phyloP scores from a whole-genome alignment of 257 asterid species.

The Solanum ossicruentum region DNA sequence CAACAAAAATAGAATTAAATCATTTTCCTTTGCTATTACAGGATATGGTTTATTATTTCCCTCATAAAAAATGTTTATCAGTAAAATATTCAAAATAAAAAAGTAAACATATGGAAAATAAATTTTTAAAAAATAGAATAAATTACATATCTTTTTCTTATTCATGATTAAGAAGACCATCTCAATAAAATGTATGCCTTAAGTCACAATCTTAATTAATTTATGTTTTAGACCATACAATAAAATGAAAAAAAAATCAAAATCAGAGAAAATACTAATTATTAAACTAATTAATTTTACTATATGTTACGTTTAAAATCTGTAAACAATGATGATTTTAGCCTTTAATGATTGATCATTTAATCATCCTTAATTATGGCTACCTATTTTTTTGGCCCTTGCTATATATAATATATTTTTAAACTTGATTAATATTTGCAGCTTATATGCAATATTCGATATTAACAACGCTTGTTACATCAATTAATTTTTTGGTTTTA shows the following conservation, averaged over 20 bases:
- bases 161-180: background rate
- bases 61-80: background rate
- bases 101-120: background rate
- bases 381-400: conserved; percentile 1
- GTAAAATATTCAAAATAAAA: background rate
- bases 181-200: background rate
- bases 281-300: background rate
- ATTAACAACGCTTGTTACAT: background rate
- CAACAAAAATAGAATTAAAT: too few relatives aligned
- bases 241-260: background rate
- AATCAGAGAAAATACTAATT: background rate
- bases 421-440: background rate
- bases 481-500: background rate
- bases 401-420: background rate
- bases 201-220: background rate
- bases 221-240: background rate
- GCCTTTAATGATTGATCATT: conserved; percentile 12
- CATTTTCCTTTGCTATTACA: too few relatives aligned
- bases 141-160: background rate
- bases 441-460: background rate
- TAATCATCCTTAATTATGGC: conserved; percentile 21
- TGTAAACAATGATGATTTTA: background rate
- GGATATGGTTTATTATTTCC: background rate
- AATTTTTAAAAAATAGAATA: background rate
- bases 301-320: background rate